A percentile compares a stretch with the other conserved stretches of the same genome.
Evolutionary conservation across 208 protist species (phyloP).

Genomic region (Leishmania guyanensis): DNA sequence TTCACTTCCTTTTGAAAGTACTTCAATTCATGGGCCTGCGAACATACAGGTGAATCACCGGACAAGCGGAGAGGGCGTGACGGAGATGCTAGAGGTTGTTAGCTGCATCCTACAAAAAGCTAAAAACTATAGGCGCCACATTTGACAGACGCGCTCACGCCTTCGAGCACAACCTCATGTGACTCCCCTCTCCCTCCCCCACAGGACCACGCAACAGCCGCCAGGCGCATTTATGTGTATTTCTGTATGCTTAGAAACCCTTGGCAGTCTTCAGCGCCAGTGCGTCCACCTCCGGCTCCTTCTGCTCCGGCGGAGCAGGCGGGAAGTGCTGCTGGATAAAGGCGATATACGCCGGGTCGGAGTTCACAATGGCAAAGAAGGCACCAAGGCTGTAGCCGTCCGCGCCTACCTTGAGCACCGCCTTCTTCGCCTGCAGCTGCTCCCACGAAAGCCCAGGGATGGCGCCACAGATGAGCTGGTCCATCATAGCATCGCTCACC

Average conservation of each 20-base stretch:
- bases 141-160: neutral
- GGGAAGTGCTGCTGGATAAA: constrained; percentile 85
- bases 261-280: constrained; percentile 82
- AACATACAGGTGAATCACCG: neutral
- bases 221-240: neutral
- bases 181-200: neutral
- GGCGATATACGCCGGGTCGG: constrained; percentile 68
- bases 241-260: constrained; percentile 58
- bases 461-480: constrained; percentile 89
- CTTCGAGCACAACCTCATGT: neutral
- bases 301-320: constrained; percentile 61
- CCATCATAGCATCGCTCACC: constrained; percentile 84
- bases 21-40: neutral
- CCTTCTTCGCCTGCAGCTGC: constrained; percentile 79
- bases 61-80: neutral
- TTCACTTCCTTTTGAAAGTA: neutral
- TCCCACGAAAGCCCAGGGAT: constrained; percentile 83
- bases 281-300: constrained; percentile 74
- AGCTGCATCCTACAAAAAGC: neutral
- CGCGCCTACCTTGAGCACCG: constrained; percentile 45
- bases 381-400: constrained; percentile 75
- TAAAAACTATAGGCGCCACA: neutral
- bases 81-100: neutral
- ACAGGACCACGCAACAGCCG: neutral
- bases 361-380: constrained; percentile 83